Percentiles rank a stretch among this genome's conserved stretches.
phyloP scores from a whole-genome alignment of 331 rosid species.

The Erythrophleum ivorense region DNA sequence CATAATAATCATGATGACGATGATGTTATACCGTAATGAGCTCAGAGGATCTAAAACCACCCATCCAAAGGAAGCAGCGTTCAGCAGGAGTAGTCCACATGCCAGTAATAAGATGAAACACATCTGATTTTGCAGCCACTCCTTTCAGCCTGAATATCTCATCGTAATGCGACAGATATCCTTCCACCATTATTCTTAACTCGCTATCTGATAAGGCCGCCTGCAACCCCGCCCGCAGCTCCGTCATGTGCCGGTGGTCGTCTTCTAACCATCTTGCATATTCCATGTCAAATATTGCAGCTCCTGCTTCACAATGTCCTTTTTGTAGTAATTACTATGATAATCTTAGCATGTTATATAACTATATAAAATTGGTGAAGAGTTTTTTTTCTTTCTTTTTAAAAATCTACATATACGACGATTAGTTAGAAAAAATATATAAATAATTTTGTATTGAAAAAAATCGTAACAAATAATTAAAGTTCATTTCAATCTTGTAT shows the following conservation, averaged over 20 bases:
- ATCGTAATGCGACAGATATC: constrained; percentile 70
- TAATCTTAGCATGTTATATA: not conserved
- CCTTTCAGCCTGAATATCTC: constrained; percentile 77
- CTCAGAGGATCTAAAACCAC: constrained; percentile 92
- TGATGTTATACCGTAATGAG: constrained; percentile 64
- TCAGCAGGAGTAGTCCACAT: constrained; percentile 87
- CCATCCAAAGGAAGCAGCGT: constrained; percentile 94
- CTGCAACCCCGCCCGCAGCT: constrained; percentile 67
- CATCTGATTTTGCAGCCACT: constrained; percentile 83
- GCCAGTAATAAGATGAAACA: constrained; percentile 82
- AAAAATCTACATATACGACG: not conserved
- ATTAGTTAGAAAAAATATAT: no score
- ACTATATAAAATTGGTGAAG: no score
- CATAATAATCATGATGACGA: no score
- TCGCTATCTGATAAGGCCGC: constrained; percentile 68
- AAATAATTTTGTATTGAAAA: no score
- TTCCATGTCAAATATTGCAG: constrained; percentile 94
- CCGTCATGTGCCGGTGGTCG: constrained; percentile 82
- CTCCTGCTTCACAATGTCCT: constrained; percentile 51
- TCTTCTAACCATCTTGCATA: constrained; percentile 93
- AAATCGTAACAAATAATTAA: no score
- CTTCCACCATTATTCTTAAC: constrained; percentile 65
- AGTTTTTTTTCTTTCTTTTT: no score
- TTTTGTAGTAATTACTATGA: not conserved
- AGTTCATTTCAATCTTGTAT: no score